Percentiles rank a stretch among this genome's conserved stretches.
These are phyloP conservation scores for Echites panduratus DNA, from an alignment of 257 asterid genomes.

Conservation along the genomic window DNA sequence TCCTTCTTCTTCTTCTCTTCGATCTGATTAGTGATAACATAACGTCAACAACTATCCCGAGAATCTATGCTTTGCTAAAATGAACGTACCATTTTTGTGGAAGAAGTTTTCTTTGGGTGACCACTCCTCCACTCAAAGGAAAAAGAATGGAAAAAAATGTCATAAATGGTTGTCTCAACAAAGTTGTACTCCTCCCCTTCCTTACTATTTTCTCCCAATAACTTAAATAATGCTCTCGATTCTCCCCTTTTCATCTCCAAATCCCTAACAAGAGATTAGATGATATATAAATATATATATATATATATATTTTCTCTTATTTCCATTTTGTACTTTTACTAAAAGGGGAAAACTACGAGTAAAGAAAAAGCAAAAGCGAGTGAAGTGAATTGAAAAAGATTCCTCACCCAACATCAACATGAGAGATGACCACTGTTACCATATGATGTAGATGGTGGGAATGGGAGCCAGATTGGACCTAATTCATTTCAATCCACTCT, in stretches of 20 bases:
- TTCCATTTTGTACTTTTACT: not conserved
- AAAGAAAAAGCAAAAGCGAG: not conserved
- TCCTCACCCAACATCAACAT: not conserved
- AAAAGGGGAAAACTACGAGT: not conserved
- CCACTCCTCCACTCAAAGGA: constrained; percentile 1
- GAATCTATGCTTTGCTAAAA: not conserved
- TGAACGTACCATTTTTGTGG: not conserved
- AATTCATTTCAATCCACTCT: not conserved
- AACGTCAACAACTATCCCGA: not conserved
- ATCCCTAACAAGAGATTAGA: no score
- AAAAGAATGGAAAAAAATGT: not conserved
- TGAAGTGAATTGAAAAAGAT: not conserved
- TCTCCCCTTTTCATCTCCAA: no score
- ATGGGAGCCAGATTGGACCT: not conserved
- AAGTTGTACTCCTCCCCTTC: not conserved
- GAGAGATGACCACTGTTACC: not conserved
- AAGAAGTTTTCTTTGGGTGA: constrained; percentile 1
- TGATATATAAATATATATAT: no score
- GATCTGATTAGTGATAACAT: no score
- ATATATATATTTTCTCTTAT: not conserved
- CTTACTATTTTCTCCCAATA: no score
- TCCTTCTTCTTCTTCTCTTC: no score
- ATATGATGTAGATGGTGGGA: not conserved
- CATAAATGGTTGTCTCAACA: not conserved
- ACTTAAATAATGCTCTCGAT: no score